Base-by-base conservation (phyloP, 176 grass and related monocot species). In the Oryza nivara region DNA sequence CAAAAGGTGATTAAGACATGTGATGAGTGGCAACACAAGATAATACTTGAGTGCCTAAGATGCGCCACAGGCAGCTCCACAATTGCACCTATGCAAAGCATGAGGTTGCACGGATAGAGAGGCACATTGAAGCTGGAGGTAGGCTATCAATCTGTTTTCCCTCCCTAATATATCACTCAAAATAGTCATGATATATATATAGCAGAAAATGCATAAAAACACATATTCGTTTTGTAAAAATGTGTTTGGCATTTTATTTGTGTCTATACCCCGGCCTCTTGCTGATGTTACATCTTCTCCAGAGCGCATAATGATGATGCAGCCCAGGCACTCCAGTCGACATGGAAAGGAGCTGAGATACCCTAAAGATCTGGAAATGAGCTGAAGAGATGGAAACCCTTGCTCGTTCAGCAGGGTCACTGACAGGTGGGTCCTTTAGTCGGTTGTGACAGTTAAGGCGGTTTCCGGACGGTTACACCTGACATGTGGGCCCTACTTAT, bases 1-100 rank as follows among this genome's bases (percentile, higher is more conserved):
- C 82, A 84, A 17, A 84, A 51, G 44, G 73, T 54, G 12, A 47
- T 84, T 1, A 73, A 84, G 63, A 77, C 63, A n/a, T 77, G 82
- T 8, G 28, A 76, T 0, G 82, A 77, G 30, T 20, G 35, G 82
- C 48, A 67, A 6, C 43, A 32, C 9, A 25, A 76, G 25, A 6
- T 68, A 49, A 77, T 84, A 15, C 44, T 84, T 4, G 46, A 8
- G 4, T 35, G 4, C 7, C 49, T 77, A 9, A 77, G 74, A 8
- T 17, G 12, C 51, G 35, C 19, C 52, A 54, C 4, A 20, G 11
- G 2, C 32, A 77, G 16, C 16, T 61, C 19, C 5, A 19, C 16
- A 4, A n/a, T 19, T 22, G 7, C 32, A 35, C 35, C 35, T 36
- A 36, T 36, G 35, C 35, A 36, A 36, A 36, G 35, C 35, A 36